Conservation (phyloP, 768 basidiomycete genomes). For the Cystofilobasidium bisporidii region DNA sequence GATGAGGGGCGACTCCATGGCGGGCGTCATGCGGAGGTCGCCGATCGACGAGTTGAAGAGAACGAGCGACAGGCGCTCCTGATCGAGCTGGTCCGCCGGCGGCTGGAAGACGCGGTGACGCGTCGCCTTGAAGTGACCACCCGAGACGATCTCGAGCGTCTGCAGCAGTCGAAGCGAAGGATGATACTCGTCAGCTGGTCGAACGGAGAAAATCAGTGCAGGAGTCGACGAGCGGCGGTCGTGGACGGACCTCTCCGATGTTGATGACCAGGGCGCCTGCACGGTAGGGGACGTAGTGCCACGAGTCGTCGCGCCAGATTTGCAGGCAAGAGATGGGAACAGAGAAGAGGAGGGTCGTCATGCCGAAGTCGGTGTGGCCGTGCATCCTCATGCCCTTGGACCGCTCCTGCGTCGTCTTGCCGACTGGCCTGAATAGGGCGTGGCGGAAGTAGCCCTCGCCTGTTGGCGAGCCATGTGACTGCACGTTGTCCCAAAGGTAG, state of each 20-base stretch:
- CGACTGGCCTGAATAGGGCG: conserved; percentile 27
- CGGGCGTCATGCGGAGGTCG: conserved; percentile 26
- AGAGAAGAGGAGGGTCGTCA: conserved; percentile 23
- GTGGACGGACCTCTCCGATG: no score
- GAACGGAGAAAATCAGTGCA: background rate
- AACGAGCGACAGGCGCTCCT: conserved; percentile 23
- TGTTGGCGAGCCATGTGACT: conserved; percentile 25
- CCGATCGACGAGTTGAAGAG: conserved; percentile 29
- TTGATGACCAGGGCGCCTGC: conserved; percentile 31
- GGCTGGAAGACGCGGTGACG: conserved; percentile 24
- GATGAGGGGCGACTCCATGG: conserved; percentile 34
- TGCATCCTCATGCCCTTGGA: conserved; percentile 27
- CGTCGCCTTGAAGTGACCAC: conserved; percentile 31
- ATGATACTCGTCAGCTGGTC: no score
- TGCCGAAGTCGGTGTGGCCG: conserved; percentile 26
- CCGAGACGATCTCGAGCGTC: conserved; percentile 30
- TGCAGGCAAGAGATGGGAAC: conserved; percentile 31
- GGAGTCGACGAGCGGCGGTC: no score
- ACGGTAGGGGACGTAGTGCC: conserved; percentile 32
- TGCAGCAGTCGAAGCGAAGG: no score
- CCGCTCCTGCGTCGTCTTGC: conserved; percentile 14
- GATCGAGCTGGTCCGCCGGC: conserved; percentile 15
- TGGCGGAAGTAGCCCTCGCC: conserved; percentile 26
- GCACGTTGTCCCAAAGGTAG: conserved; percentile 27
- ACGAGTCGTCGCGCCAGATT: conserved; percentile 30